Percentiles rank a stretch among this genome's conserved stretches.
phyloP scores from a whole-genome alignment of 257 asterid genomes.

The Primulina huaijiensis region DNA sequence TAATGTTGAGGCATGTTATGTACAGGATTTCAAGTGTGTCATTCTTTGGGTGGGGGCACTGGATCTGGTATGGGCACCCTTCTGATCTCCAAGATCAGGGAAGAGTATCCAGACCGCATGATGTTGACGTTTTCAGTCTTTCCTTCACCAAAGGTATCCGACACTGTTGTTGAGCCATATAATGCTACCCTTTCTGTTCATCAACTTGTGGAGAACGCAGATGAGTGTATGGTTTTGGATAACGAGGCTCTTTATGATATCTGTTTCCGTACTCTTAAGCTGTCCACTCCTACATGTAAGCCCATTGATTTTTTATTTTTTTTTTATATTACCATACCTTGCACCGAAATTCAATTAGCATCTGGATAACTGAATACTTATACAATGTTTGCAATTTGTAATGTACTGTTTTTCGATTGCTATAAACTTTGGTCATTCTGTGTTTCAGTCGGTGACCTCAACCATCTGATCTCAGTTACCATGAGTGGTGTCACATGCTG shows the following conservation, averaged over 20 bases:
- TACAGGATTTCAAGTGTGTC: constrained; percentile 58
- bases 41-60: constrained; percentile 60
- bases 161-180: constrained; percentile 57
- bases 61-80: constrained; percentile 67
- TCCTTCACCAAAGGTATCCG: constrained; percentile 57
- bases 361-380: too few relatives aligned
- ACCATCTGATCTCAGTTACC: constrained; percentile 57
- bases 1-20: constrained; percentile 1
- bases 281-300: constrained; percentile 52
- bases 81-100: constrained; percentile 59
- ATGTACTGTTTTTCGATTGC: not conserved
- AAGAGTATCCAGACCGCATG: constrained; percentile 60
- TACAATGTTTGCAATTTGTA: not conserved
- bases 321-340: too few relatives aligned
- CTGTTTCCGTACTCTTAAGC: constrained; percentile 64
- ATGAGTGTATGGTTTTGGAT: constrained; percentile 60
- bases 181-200: constrained; percentile 57
- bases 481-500: constrained; percentile 69
- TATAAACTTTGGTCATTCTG: not conserved
- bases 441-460: constrained; percentile 58
- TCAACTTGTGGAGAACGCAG: constrained; percentile 57
- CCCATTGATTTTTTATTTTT: not conserved
- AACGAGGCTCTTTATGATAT: constrained; percentile 57
- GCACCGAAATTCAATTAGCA: too few relatives aligned
- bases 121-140: constrained; percentile 56